phyloP scores from a whole-genome alignment of 768 basidiomycete genomes.

The Cubamyces lactineus region DNA sequence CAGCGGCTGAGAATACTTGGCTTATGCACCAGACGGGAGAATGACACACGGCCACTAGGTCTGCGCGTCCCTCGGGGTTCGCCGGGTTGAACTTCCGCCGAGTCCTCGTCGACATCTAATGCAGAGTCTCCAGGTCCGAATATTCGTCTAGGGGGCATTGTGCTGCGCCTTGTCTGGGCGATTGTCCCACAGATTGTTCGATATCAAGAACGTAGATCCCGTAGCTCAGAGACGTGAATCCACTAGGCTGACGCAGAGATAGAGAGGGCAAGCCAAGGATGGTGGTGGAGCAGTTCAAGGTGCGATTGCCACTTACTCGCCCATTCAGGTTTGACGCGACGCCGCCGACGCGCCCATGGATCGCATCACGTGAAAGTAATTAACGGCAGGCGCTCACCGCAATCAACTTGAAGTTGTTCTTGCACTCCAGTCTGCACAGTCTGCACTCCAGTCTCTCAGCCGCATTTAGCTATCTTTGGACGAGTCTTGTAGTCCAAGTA shows the following conservation, averaged over 20 bases:
- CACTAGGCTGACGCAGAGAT: too few species aligned
- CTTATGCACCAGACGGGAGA: slow-evolving; percentile 26
- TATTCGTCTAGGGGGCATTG: slow-evolving; percentile 22
- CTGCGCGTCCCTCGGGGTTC: background rate
- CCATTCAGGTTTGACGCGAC: background rate
- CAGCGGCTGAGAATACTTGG: slow-evolving; percentile 30
- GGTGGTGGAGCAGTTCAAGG: slow-evolving; percentile 1
- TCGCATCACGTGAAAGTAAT: too few species aligned
- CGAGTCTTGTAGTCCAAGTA: too few species aligned
- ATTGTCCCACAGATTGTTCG: background rate
- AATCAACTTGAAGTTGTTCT: too few species aligned
- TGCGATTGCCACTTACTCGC: background rate
- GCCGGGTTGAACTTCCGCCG: background rate
- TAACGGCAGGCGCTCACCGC: too few species aligned
- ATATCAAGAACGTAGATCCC: too few species aligned
- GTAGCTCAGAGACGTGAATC: too few species aligned
- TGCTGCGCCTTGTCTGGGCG: background rate
- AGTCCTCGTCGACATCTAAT: slow-evolving; percentile 12
- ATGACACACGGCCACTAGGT: slow-evolving; percentile 32
- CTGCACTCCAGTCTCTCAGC: too few species aligned
- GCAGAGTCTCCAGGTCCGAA: slow-evolving; percentile 25
- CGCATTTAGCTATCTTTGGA: too few species aligned
- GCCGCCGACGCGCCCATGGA: background rate
- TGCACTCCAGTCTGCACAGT: too few species aligned
- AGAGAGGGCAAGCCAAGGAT: background rate